phyloP scores from a whole-genome alignment of 2,329 filamentous ascomycete species.

The Pezicula radicicola region DNA sequence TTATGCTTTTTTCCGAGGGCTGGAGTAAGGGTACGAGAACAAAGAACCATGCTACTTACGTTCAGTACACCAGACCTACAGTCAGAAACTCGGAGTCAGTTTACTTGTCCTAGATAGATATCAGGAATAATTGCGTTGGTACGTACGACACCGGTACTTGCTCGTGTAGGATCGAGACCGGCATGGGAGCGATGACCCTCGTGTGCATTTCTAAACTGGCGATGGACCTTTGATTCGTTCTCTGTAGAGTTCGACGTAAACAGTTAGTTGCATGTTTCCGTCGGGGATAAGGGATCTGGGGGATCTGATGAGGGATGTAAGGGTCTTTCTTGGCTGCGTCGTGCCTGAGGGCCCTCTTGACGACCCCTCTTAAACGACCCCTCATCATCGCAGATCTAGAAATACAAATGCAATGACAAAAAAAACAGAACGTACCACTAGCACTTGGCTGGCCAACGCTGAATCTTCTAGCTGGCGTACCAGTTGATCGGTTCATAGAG shows the following conservation, averaged over 20 bases:
- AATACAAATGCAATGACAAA: conserved; percentile 6
- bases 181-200: conserved; percentile 89
- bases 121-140: no score
- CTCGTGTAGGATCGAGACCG: conserved; percentile 82
- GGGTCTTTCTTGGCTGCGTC: no score
- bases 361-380: no score
- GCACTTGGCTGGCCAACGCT: conserved; percentile 54
- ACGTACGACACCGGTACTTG: conserved; percentile 86
- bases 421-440: conserved; percentile 44
- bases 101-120: no score
- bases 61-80: no score
- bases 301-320: background rate
- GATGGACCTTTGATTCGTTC: conserved; percentile 77
- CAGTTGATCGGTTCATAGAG: conserved; percentile 65
- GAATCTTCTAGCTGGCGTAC: conserved; percentile 47
- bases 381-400: no score
- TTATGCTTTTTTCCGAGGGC: no score
- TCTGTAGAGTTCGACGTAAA: conserved; percentile 47
- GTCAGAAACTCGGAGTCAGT: no score
- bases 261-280: background rate
- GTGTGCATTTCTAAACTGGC: conserved; percentile 85
- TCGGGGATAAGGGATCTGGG: background rate
- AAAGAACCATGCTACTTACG: no score
- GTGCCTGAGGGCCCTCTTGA: no score
- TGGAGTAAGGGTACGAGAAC: no score